Percentiles rank a stretch among this genome's conserved stretches.
These are phyloP conservation scores for Lagenidium giganteum DNA, from an alignment of 352 stramenopile genomes.

Conservation along the genomic window DNA sequence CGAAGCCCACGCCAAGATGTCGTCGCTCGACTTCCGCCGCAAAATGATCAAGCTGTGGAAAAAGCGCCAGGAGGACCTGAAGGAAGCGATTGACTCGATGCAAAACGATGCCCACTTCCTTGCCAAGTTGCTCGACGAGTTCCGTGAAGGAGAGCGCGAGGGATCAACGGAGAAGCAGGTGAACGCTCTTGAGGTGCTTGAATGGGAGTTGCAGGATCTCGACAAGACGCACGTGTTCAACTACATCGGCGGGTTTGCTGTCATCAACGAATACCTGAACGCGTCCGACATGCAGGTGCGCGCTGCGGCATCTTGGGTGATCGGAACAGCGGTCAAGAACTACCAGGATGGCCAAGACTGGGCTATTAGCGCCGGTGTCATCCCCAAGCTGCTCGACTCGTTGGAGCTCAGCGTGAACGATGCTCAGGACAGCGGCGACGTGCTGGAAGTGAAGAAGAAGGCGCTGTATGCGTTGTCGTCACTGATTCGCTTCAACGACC, in stretches of 20 bases:
- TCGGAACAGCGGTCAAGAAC: slow-evolving; percentile 78
- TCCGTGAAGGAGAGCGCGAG: slow-evolving; percentile 50
- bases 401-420: slow-evolving; percentile 30
- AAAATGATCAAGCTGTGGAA: slow-evolving; percentile 81
- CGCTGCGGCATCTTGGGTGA: slow-evolving; percentile 55
- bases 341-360: slow-evolving; percentile 80
- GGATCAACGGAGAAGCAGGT: slow-evolving; percentile 41
- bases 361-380: slow-evolving; percentile 64
- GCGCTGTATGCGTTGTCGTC: slow-evolving; percentile 74
- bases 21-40: slow-evolving; percentile 59
- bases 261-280: slow-evolving; percentile 71
- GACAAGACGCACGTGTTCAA: slow-evolving; percentile 87
- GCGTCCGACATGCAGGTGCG: slow-evolving; percentile 58
- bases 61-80: slow-evolving; percentile 72
- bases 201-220: slow-evolving; percentile 86
- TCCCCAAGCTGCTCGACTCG: slow-evolving; percentile 65
- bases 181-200: slow-evolving; percentile 55
- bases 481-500: slow-evolving; percentile 58
- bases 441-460: slow-evolving; percentile 83
- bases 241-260: slow-evolving; percentile 75
- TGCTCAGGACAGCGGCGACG: slow-evolving; percentile 4
- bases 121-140: slow-evolving; percentile 63
- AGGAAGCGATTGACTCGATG: slow-evolving; percentile 71
- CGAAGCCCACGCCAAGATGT: slow-evolving; percentile 61
- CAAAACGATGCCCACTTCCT: slow-evolving; percentile 80